Evolutionary conservation across 805 yeast genomes (phyloP).

Genomic region (Scheffersomyces coipomensis): DNA sequence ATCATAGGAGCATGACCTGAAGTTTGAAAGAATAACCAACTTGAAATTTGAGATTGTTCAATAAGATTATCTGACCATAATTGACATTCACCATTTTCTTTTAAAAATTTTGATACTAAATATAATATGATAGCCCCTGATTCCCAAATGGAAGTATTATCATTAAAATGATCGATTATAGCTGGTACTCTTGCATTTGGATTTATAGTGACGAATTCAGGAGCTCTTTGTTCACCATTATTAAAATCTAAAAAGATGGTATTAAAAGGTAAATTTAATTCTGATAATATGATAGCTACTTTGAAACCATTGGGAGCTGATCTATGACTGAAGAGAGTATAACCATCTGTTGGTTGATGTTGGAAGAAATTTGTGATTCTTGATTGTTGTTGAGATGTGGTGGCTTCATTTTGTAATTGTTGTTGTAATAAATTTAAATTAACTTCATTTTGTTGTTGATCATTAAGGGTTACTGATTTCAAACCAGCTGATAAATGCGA

Average conservation of each 20-base stretch:
- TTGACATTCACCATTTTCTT: constrained; percentile 65
- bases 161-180: constrained; percentile 80
- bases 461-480: constrained; percentile 40
- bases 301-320: constrained; percentile 96
- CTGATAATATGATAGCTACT: constrained; percentile 86
- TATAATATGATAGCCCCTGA: constrained; percentile 89
- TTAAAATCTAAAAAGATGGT: constrained; percentile 86
- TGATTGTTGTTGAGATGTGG: constrained; percentile 43
- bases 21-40: constrained; percentile 94
- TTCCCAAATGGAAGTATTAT: constrained; percentile 87
- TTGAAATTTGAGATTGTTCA: constrained; percentile 80
- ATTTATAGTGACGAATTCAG: constrained; percentile 88
- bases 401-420: constrained; percentile 42
- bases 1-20: constrained; percentile 99
- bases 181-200: constrained; percentile 98
- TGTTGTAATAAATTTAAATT: constrained; percentile 43
- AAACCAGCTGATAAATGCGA: constrained; percentile 47
- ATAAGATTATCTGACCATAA: constrained; percentile 76
- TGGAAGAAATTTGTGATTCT: constrained; percentile 71
- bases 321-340: constrained; percentile 76
- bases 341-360: constrained; percentile 78
- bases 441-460: constrained; percentile 42
- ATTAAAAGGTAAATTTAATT: constrained; percentile 73
- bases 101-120: constrained; percentile 64
- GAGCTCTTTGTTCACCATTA: constrained; percentile 87